phyloP scores from a whole-genome alignment of 129 eudicot genomes.

The Erigeron canadensis region DNA sequence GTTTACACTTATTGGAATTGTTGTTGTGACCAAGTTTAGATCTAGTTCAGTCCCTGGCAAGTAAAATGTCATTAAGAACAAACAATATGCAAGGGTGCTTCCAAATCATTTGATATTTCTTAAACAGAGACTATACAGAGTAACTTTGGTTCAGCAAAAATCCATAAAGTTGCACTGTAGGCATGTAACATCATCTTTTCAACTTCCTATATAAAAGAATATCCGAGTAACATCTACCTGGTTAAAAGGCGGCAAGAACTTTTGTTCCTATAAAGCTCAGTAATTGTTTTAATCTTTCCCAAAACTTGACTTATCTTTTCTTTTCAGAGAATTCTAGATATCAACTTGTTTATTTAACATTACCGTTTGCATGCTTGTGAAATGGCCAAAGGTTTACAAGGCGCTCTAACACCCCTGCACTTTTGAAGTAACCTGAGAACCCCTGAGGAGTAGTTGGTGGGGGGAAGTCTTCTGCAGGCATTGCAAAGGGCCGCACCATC shows the following conservation, averaged over 20 bases:
- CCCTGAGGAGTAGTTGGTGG: constrained; percentile 91
- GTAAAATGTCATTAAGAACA: neutral
- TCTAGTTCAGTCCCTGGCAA: neutral
- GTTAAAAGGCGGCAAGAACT: neutral
- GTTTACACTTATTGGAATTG: too few relatives aligned
- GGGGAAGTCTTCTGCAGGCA: constrained; percentile 99
- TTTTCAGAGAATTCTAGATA: neutral
- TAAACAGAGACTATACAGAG: neutral
- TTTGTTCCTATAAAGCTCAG: neutral
- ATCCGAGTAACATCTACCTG: neutral
- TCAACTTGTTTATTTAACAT: constrained; percentile 38
- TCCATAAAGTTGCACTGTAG: neutral
- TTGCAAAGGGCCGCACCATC: constrained; percentile 87
- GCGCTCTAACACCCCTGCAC: constrained; percentile 91
- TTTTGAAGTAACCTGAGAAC: constrained; percentile 89
- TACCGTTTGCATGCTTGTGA: constrained; percentile 62
- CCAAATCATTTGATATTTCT: neutral
- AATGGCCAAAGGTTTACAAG: constrained; percentile 95
- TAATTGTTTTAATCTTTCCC: constrained; percentile 20
- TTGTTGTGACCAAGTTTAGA: too few relatives aligned
- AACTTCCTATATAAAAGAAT: neutral
- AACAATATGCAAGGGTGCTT: neutral
- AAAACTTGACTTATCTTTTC: neutral
- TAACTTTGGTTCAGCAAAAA: neutral
- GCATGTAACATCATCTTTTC: constrained; percentile 8